Percentiles rank a stretch among this genome's conserved stretches.
Conservation (phyloP, 805 yeast genomes). For the Ogataea henricii region DNA sequence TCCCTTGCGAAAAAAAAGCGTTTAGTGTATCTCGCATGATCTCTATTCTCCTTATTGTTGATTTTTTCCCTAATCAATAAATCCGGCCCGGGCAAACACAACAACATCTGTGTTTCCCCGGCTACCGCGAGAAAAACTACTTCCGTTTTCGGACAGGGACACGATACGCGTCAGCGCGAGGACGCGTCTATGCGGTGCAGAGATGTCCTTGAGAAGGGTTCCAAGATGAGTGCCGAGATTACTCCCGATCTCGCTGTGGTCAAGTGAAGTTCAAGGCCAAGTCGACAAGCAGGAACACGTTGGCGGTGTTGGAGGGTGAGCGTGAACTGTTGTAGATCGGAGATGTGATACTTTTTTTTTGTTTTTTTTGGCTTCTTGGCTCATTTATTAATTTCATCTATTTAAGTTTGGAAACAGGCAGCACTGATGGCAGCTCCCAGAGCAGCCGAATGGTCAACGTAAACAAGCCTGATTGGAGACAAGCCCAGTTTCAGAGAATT, state of each 20-base stretch:
- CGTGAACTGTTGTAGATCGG: too few relatives aligned
- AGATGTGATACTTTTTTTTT: neutral
- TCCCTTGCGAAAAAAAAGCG: neutral
- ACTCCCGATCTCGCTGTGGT: too few relatives aligned
- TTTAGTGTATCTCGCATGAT: neutral
- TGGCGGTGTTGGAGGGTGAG: too few relatives aligned
- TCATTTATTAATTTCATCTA: neutral
- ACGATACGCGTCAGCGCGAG: slow-evolving; percentile 3
- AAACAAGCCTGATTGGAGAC: slow-evolving; percentile 1
- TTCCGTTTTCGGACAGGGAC: neutral
- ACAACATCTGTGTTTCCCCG: slow-evolving; percentile 1
- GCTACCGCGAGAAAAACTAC: neutral
- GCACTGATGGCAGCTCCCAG: slow-evolving; percentile 19
- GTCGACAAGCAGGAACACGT: neutral
- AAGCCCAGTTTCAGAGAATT: neutral
- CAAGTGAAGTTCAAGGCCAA: too few relatives aligned
- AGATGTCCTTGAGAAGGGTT: neutral
- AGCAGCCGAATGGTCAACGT: slow-evolving; percentile 15
- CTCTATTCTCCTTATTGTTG: slow-evolving; percentile 1
- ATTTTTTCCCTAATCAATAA: slow-evolving; percentile 6
- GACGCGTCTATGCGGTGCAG: neutral
- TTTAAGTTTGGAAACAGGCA: neutral
- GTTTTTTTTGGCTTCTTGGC: neutral
- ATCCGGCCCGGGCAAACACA: neutral
- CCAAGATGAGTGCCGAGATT: too few relatives aligned